Conservation (phyloP, 305 asterid genomes). For the Solanum hybrid region DNA sequence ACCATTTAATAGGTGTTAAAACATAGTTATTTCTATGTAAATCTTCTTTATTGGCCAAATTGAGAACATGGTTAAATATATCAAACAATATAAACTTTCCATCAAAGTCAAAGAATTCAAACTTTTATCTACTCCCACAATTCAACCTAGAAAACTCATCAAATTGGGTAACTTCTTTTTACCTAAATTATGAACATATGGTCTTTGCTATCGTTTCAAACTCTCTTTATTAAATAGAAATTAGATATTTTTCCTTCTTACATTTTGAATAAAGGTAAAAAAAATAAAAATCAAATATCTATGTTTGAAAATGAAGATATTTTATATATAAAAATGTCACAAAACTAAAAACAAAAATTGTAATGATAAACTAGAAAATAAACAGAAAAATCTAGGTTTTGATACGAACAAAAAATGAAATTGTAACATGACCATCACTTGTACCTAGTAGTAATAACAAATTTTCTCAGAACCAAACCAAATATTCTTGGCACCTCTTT, state of each 20-base stretch:
- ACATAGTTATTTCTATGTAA: neutral
- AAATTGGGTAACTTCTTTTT: neutral
- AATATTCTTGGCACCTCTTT: neutral
- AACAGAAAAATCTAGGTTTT: neutral
- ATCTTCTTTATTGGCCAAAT: neutral
- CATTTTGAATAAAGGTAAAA: neutral
- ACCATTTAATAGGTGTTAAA: neutral
- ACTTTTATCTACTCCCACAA: neutral
- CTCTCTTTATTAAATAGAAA: neutral
- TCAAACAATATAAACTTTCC: neutral
- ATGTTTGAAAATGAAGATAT: neutral
- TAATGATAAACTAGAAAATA: neutral
- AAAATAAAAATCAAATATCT: neutral
- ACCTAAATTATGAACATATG: neutral
- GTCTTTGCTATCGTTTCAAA: neutral
- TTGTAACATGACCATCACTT: neutral
- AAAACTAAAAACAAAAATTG: too few species aligned
- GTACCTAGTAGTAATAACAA: neutral
- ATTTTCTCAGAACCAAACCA: neutral
- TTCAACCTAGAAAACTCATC: neutral
- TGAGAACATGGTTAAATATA: neutral
- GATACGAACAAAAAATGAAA: neutral
- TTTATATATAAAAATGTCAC: neutral
- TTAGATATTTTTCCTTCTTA: neutral
- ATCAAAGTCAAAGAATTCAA: neutral